phyloP scores from a whole-genome alignment of 1,284 basidiomycete species.

The Sparassis latifolia region DNA sequence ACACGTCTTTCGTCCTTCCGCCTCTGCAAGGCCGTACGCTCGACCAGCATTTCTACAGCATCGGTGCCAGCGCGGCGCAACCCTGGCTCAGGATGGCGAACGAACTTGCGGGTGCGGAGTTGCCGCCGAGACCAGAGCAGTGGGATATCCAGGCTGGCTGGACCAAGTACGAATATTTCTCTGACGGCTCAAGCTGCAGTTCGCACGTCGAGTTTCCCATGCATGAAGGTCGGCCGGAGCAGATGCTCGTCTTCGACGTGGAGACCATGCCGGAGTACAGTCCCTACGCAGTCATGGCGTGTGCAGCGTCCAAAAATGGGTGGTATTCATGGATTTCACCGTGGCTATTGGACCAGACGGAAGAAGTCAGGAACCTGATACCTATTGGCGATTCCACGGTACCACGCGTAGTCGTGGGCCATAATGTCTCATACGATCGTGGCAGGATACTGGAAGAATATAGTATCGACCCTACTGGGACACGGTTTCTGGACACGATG shows the following conservation, averaged over 20 bases:
- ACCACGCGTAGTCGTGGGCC: conserved; percentile 78
- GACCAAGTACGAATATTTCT: conserved; percentile 74
- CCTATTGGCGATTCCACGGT: conserved; percentile 53
- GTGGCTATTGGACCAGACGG: conserved; percentile 74
- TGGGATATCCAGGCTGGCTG: conserved; percentile 85
- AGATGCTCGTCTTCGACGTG: conserved; percentile 87
- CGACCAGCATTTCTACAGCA: conserved; percentile 84
- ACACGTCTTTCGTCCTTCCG: conserved; percentile 80
- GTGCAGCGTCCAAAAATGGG: conserved; percentile 73
- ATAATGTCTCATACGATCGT: conserved; percentile 95
- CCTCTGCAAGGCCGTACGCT: conserved; percentile 78
- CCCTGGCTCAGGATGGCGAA: conserved; percentile 81
- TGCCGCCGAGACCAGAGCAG: conserved; percentile 63
- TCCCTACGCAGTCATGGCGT: conserved; percentile 85
- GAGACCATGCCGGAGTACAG: conserved; percentile 87
- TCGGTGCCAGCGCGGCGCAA: conserved; percentile 69
- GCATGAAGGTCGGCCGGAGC: conserved; percentile 57
- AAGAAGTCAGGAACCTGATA: conserved; percentile 67
- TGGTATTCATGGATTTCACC: conserved; percentile 99
- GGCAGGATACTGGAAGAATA: conserved; percentile 87
- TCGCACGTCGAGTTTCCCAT: conserved; percentile 58
- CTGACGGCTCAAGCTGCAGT: conserved; percentile 62
- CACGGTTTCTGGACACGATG: conserved; percentile 93
- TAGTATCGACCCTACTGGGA: conserved; percentile 58
- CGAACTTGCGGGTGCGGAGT: conserved; percentile 44